Conservation (phyloP, 2,329 filamentous ascomycete genomes). For the Mycogone perniciosa region DNA sequence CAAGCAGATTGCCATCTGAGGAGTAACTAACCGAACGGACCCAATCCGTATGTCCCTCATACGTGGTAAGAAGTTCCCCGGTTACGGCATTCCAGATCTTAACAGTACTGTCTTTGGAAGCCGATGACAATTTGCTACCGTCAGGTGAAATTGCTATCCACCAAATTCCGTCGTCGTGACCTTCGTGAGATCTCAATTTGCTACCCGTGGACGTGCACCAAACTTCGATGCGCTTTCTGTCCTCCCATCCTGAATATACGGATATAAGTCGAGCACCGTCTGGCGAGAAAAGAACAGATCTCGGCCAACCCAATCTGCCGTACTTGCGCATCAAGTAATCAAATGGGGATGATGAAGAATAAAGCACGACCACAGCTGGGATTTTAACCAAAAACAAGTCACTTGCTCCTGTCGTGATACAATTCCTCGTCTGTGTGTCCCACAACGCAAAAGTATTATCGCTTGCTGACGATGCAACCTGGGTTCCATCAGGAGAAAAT, state of each 20-base stretch:
- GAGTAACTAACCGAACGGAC: background rate
- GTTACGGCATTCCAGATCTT: background rate
- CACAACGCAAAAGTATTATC: background rate
- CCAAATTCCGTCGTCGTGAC: fast-evolving
- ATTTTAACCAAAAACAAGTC: background rate
- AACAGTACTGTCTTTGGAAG: background rate
- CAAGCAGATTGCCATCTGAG: background rate
- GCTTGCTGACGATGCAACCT: background rate
- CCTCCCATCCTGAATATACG: background rate
- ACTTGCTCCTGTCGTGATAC: background rate
- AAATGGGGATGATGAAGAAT: background rate
- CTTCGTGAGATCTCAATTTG: background rate
- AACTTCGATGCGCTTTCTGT: background rate
- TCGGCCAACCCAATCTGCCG: background rate
- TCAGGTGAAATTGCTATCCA: background rate
- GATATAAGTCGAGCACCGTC: background rate
- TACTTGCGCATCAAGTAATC: background rate
- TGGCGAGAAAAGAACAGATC: background rate
- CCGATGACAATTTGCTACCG: background rate
- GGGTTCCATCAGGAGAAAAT: background rate
- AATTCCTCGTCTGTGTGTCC: background rate
- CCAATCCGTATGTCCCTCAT: too few species aligned
- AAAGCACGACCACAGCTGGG: background rate
- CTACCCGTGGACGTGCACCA: background rate
- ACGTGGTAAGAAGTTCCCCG: background rate